A percentile compares a stretch with the other conserved stretches of the same genome.
These are phyloP conservation scores for Chaetomium tenue DNA, from an alignment of 495 filamentous ascomycete genomes.

Conservation along the genomic window DNA sequence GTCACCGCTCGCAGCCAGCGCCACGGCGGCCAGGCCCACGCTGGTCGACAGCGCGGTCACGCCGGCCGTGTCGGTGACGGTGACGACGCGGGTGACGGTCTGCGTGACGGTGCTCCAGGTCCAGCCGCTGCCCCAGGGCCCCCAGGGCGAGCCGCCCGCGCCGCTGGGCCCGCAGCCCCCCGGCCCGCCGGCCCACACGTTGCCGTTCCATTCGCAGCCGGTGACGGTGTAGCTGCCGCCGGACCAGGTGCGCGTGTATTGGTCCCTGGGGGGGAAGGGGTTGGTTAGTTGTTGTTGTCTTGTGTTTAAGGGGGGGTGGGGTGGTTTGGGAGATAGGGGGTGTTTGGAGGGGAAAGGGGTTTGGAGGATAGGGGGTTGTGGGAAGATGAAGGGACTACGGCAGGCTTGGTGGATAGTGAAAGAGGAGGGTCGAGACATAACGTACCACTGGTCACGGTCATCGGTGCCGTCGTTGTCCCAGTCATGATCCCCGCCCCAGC, in stretches of 20 bases:
- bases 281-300: background rate
- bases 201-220: constrained; percentile 47
- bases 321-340: background rate
- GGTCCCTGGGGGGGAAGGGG: constrained; percentile 9
- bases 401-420: background rate
- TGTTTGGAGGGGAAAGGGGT: background rate
- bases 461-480: constrained; percentile 20
- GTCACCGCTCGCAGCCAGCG: constrained; percentile 42
- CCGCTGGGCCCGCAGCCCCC: constrained; percentile 42
- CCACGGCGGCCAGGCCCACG: constrained; percentile 41
- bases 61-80: constrained; percentile 37
- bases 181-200: constrained; percentile 49
- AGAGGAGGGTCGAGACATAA: background rate
- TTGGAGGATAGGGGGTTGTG: background rate
- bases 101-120: constrained; percentile 32
- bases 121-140: constrained; percentile 48
- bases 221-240: constrained; percentile 49
- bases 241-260: constrained; percentile 40
- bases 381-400: background rate
- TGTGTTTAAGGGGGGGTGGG: background rate
- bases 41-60: constrained; percentile 39
- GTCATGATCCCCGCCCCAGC: constrained; percentile 11
- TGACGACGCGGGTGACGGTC: constrained; percentile 39
- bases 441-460: background rate
- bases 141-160: constrained; percentile 43